Evolutionary conservation across 2,329 filamentous ascomycete genomes (phyloP).

Genomic region (Cytospora paraplurivora): DNA sequence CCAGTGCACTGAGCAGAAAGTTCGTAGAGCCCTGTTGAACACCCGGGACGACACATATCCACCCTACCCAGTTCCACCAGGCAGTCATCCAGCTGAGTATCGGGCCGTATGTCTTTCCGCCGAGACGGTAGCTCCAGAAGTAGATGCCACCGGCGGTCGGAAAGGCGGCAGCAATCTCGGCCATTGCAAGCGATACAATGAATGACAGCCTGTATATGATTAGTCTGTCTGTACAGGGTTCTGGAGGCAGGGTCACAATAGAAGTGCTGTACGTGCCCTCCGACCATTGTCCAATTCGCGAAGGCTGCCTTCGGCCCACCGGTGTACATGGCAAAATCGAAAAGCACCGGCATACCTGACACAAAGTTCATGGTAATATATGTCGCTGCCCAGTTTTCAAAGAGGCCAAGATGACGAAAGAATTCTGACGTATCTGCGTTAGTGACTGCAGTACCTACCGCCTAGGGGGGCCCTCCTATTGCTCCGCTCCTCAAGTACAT

Average conservation of each 20-base stretch:
- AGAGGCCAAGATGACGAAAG: slow-evolving; percentile 40
- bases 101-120: slow-evolving; percentile 41
- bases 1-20: slow-evolving; percentile 43
- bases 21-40: slow-evolving; percentile 44
- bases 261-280: slow-evolving; percentile 30
- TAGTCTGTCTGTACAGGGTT: background rate
- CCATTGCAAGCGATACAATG: slow-evolving; percentile 41
- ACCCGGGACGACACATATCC: slow-evolving; percentile 42
- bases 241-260: no score
- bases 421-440: slow-evolving; percentile 34
- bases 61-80: slow-evolving; percentile 44
- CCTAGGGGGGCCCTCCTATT: no score
- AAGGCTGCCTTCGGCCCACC: slow-evolving; percentile 43
- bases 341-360: slow-evolving; percentile 40
- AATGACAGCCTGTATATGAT: slow-evolving; percentile 32
- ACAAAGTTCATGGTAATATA: slow-evolving; percentile 44
- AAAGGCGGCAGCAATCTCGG: slow-evolving; percentile 41
- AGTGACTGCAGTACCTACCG: background rate
- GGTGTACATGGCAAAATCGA: slow-evolving; percentile 43
- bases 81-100: slow-evolving; percentile 45
- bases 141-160: slow-evolving; percentile 44
- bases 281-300: slow-evolving; percentile 44
- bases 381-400: slow-evolving; percentile 42
- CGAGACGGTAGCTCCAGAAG: slow-evolving; percentile 43
- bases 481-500: no score